These are phyloP conservation scores for Beauveria medogensis DNA, from an alignment of 2,329 filamentous ascomycete species.

Conservation along the genomic window DNA sequence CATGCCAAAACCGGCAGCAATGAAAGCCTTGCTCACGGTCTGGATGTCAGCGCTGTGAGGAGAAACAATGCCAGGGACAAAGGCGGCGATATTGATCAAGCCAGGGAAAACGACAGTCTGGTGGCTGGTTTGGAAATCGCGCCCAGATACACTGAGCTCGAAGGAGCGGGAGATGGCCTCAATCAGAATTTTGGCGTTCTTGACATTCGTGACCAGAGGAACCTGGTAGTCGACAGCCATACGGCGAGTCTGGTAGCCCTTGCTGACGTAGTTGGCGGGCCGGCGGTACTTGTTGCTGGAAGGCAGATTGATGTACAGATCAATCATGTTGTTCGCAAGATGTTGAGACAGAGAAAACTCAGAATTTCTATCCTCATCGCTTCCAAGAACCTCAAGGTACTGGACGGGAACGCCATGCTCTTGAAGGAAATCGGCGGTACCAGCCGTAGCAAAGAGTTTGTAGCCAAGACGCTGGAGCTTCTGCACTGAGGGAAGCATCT, in stretches of 20 bases:
- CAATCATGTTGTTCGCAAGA: conserved; percentile 94
- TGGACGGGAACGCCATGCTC: conserved; percentile 88
- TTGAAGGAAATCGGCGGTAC: conserved; percentile 92
- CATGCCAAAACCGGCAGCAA: conserved; percentile 72
- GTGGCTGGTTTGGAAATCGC: conserved; percentile 90
- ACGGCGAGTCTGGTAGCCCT: conserved; percentile 89
- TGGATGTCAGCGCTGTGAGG: conserved; percentile 60
- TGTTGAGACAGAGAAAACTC: conserved; percentile 97
- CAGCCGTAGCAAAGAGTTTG: conserved; percentile 91
- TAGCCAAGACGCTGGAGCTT: conserved; percentile 87
- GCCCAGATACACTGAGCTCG: conserved; percentile 69
- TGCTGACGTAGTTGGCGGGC: conserved; percentile 97
- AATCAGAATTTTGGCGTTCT: conserved; percentile 95
- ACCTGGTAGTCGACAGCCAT: conserved; percentile 99
- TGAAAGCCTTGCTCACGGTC: conserved; percentile 62
- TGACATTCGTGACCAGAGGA: conserved; percentile 95
- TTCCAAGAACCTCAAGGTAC: conserved; percentile 79
- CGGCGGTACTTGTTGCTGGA: conserved; percentile 96
- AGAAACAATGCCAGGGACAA: conserved; percentile 64
- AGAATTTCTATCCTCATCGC: conserved; percentile 77
- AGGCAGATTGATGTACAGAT: conserved; percentile 98
- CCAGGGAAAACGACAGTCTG: conserved; percentile 65
- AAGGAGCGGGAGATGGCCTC: conserved; percentile 90
- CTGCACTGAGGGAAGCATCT: conserved; percentile 87
- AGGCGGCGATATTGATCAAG: conserved; percentile 71